phyloP scores from a whole-genome alignment of 495 filamentous ascomycete species.

The Aspergillus ellipticus region DNA sequence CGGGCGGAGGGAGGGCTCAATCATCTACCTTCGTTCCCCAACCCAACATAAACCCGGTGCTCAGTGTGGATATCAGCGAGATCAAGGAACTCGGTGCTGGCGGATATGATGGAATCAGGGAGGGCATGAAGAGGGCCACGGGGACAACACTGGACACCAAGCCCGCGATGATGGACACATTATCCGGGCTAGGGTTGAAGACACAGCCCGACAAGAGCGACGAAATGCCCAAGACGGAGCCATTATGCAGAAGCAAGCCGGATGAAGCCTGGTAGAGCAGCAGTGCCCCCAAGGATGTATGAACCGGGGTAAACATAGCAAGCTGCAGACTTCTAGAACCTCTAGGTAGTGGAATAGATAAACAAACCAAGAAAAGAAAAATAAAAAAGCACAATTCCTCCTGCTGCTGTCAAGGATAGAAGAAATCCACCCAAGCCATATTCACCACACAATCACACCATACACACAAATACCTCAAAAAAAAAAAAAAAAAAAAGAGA shows the following conservation, averaged over 20 bases:
- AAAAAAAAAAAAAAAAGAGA: too few species aligned
- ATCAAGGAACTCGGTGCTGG: conserved; percentile 27
- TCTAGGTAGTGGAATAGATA: too few species aligned
- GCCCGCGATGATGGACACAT: conserved; percentile 48
- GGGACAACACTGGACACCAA: conserved; percentile 41
- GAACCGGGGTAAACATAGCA: conserved; percentile 60
- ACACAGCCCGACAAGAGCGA: conserved; percentile 42
- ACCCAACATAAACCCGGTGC: conserved; percentile 47
- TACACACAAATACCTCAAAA: too few species aligned
- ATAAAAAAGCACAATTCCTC: too few species aligned
- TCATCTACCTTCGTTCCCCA: conserved; percentile 53
- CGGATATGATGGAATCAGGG: conserved; percentile 43
- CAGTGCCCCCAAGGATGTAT: conserved; percentile 53
- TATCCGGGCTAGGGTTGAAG: conserved; percentile 33
- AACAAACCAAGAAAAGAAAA: too few species aligned
- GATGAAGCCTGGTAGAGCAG: conserved; percentile 53
- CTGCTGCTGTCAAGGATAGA: too few species aligned
- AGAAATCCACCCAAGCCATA: too few species aligned
- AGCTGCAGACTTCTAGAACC: too few species aligned
- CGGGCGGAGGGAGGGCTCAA: neutral
- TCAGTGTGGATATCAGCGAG: conserved; percentile 33
- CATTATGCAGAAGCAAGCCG: conserved; percentile 52
- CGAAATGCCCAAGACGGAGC: conserved; percentile 53
- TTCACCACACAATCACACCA: too few species aligned
- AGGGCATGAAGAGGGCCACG: conserved; percentile 39